Base-by-base conservation (phyloP, 805 yeast genomes). In the Wickerhamomyces strasburgensis region DNA sequence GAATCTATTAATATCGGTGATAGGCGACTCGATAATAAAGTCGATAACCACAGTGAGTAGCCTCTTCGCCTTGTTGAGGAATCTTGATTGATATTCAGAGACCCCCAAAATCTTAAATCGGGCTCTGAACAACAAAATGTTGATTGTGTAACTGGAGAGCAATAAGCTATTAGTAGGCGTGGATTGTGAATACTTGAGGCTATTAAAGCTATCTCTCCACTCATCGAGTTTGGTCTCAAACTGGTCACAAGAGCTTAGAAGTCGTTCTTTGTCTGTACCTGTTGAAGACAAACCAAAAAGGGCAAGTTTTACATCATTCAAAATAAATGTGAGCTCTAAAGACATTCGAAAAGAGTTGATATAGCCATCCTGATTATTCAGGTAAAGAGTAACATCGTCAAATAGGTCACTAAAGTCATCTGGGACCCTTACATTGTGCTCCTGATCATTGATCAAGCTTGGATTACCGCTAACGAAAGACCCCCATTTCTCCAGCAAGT, bases 401-500 rank as follows among this genome's bases (percentile, higher is more conserved):
- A 24, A 40, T 5, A 34, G 23, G 4, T 13, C 29, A 4, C 32
- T 35, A 23, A 39, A 17, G 23, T 35, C 30, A 3, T 17, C 16
- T 3, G 44, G 44, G 4, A 36, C 21, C 10, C 25, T 15, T 10
- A 37, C 44, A 25, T 31, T 37, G 18, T 23, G 33, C 29, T 42
- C 39, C 15, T 29, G 14, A 13, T 29, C 36, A 15, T 34, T 35
- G n/a, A 42, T 42, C 28, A 33, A 10, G 21, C 42, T 33, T 8
- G 45, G 45, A 5, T 27, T 28, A 3, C 45, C 45, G n/a, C 31
- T 10, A 8, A 29, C 38, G 27, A 38, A 35, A 1, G 42, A 33
- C 5, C 33, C 31, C 45, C 45, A 42, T 54, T 87, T 61, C 60
- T 86, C 96, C 45, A 84, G 71, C 49, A 78, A 71, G 58, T 84